Evolutionary conservation across 345 rosid genomes (phyloP).

Genomic region (Durio zibethinus): DNA sequence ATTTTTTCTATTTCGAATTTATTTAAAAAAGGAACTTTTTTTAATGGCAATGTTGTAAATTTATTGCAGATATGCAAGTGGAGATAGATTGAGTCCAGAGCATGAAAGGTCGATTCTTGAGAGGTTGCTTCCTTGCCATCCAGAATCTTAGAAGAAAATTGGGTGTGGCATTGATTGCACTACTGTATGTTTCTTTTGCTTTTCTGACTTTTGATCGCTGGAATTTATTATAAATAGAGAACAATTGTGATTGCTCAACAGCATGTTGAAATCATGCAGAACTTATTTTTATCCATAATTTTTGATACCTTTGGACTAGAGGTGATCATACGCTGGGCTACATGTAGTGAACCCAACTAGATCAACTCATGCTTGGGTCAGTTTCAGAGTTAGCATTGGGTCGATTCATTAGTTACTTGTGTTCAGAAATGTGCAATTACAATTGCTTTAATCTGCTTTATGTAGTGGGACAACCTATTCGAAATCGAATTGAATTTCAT

Average conservation of each 20-base stretch:
- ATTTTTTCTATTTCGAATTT: not conserved
- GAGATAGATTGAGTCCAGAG: slow-evolving; percentile 64
- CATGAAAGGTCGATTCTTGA: slow-evolving; percentile 71
- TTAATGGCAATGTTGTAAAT: not conserved
- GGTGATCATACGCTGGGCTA: not conserved
- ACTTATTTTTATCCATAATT: not conserved
- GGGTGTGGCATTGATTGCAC: slow-evolving; percentile 85
- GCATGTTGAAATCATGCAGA: not conserved
- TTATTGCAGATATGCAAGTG: slow-evolving; percentile 63
- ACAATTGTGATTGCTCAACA: not conserved
- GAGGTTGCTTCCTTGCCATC: slow-evolving; percentile 85
- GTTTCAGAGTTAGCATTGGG: not conserved
- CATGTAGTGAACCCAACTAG: not conserved
- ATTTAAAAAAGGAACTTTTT: no score
- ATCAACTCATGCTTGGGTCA: not conserved
- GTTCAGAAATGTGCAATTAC: not conserved
- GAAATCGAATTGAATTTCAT: not conserved
- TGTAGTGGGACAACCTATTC: not conserved
- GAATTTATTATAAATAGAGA: not conserved
- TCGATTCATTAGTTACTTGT: not conserved
- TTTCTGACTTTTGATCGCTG: not conserved
- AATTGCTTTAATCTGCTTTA: not conserved
- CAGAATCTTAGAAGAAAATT: slow-evolving; percentile 66
- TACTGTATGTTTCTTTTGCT: slow-evolving; percentile 46
- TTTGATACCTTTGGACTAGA: not conserved